Percentiles rank a stretch among this genome's conserved stretches.
Conservation (phyloP, 495 filamentous ascomycete genomes). For the Chaetomium fimeti region DNA sequence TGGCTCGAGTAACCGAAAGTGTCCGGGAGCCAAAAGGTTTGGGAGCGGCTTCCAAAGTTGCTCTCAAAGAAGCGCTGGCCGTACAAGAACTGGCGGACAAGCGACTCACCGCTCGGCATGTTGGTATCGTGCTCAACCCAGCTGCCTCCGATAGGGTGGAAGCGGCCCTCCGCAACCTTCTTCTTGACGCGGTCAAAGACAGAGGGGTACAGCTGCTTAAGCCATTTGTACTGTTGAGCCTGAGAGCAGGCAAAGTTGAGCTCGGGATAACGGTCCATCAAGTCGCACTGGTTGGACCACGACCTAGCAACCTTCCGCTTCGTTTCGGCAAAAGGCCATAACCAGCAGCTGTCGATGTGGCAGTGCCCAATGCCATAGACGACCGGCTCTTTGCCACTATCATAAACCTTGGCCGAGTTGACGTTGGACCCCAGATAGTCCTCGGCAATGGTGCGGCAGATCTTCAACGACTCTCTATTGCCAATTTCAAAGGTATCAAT, state of each 20-base stretch:
- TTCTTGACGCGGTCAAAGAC: slow-evolving; percentile 85
- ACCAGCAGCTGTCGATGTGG: slow-evolving; percentile 96
- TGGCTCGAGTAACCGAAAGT: slow-evolving; percentile 97
- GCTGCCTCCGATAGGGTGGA: slow-evolving; percentile 93
- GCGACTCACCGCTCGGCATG: slow-evolving; percentile 89
- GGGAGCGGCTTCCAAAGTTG: slow-evolving; percentile 82
- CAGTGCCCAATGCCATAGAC: slow-evolving; percentile 92
- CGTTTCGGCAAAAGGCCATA: slow-evolving; percentile 99
- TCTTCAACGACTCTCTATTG: slow-evolving; percentile 70
- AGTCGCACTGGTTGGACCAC: slow-evolving; percentile 91
- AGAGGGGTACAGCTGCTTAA: slow-evolving; percentile 82
- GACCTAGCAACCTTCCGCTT: slow-evolving; percentile 95
- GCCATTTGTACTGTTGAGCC: slow-evolving; percentile 97
- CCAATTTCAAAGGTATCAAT: slow-evolving; percentile 85
- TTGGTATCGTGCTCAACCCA: slow-evolving; percentile 99
- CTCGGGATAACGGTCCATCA: slow-evolving; percentile 93
- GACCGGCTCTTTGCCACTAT: slow-evolving; percentile 65
- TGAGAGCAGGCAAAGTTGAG: slow-evolving; percentile 88
- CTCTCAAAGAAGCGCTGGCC: slow-evolving; percentile 93
- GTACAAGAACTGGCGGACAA: slow-evolving; percentile 92
- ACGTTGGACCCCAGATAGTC: slow-evolving; percentile 78
- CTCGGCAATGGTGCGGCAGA: slow-evolving; percentile 76
- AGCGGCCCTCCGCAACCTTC: slow-evolving; percentile 85
- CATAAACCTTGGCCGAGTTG: slow-evolving; percentile 81
- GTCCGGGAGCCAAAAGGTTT: slow-evolving; percentile 96